A percentile compares a stretch with the other conserved stretches of the same genome.
Evolutionary conservation across 176 grass and related monocot species (phyloP).

Genomic region (Elymus sibiricus): DNA sequence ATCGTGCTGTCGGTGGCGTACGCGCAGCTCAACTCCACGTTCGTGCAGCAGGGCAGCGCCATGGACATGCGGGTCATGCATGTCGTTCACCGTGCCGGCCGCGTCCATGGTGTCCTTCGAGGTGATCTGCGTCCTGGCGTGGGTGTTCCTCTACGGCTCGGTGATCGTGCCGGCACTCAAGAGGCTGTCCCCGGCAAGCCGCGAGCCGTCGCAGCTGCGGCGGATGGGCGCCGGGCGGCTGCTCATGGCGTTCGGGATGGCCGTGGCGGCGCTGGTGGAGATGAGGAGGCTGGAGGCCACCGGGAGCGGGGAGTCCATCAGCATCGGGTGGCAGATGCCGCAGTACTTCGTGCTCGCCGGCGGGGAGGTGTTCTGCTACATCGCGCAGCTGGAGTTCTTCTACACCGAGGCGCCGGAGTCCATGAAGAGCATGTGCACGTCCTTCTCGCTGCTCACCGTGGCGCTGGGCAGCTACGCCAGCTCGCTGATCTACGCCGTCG

Average conservation of each 20-base stretch:
- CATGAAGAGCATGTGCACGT: slow-evolving; percentile 74
- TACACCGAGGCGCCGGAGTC: slow-evolving; percentile 66
- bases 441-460: slow-evolving; percentile 57
- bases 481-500: slow-evolving; percentile 54
- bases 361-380: slow-evolving; percentile 59
- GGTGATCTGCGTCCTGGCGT: slow-evolving; percentile 41
- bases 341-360: slow-evolving; percentile 63
- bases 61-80: slow-evolving; percentile 47
- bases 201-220: slow-evolving; percentile 53
- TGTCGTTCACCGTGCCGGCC: slow-evolving; percentile 53
- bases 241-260: slow-evolving; percentile 56
- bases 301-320: slow-evolving; percentile 13
- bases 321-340: slow-evolving; percentile 72
- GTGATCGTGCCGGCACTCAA: slow-evolving; percentile 30
- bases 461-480: slow-evolving; percentile 68
- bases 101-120: slow-evolving; percentile 55
- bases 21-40: slow-evolving; percentile 58
- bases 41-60: slow-evolving; percentile 55
- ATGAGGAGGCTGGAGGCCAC: slow-evolving; percentile 33
- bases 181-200: background rate
- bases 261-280: slow-evolving; percentile 50
- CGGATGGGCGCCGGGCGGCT: slow-evolving; percentile 60
- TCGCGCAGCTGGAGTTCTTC: slow-evolving; percentile 86
- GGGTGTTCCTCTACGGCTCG: slow-evolving; percentile 48
- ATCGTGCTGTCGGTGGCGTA: slow-evolving; percentile 50